Evolutionary conservation across 2,329 filamentous ascomycete genomes (phyloP), one percentile per base, ranked within the genome.

Genomic region (Colletotrichum lini): DNA sequence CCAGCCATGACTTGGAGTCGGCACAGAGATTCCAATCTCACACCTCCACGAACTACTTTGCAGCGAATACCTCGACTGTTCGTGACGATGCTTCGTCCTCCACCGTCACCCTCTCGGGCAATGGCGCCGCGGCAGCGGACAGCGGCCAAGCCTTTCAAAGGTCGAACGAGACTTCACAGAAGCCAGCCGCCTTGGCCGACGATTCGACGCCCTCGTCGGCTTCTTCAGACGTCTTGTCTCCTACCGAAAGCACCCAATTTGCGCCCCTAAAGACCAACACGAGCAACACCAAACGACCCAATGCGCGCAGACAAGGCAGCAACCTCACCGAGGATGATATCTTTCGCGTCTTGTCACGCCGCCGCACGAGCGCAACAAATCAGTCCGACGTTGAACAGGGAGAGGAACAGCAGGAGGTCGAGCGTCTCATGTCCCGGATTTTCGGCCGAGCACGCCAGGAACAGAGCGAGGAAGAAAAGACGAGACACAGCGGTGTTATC

Each of bases 391-490:
- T 85, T 56, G 82, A 83, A 57, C 83, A 84, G n/a, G 62, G 65
- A 0, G 78, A 81, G 16, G 80, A 83, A n/a, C 73, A 77, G 2
- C 73, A 79, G n/a, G 88, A 90, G 75, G 87, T 92, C 42, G 85
- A 91, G 61, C 83, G 84, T 13, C 80, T 93, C 49, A 90, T 94
- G 84, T 93, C 91, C 0, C 88, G 89, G 3, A 92, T 94, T 87
- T 94, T 94, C 75, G 92, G 92, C 7, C 82, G 85, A 44, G 87
- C 88, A 23, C 85, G 92, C 7, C 90, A 92, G 74, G 85, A 87
- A 54, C 83, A 88, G n/a, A 92, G 90, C 0, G 89, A 93, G 72
- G 91, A 92, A 72, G 91, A 93, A 75, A 89, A 92, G 77, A 92
- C 90, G 0, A 84, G 91, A 26, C 92, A 94, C 77, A 85, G 89